Conservation (phyloP, 345 rosid species). For the Raphanus sativus region DNA sequence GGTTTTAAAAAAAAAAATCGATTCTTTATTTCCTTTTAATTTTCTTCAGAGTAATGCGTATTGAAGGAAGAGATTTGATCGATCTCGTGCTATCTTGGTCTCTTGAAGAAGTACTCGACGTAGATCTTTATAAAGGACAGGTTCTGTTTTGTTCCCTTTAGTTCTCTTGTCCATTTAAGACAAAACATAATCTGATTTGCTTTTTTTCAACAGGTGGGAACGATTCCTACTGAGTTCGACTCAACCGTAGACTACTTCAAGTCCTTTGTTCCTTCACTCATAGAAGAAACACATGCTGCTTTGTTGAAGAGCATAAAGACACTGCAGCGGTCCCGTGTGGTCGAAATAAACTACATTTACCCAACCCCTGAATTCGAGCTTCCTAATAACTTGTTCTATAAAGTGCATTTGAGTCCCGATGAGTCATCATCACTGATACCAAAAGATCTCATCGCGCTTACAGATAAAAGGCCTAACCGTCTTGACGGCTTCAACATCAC, state of each 20-base stretch:
- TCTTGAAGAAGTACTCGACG: constrained; percentile 37
- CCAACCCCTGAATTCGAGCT: background rate
- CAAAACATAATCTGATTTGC: background rate
- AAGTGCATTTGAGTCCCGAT: constrained; percentile 20
- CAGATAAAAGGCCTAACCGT: constrained; percentile 38
- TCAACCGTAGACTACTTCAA: constrained; percentile 35
- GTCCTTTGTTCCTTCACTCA: constrained; percentile 38
- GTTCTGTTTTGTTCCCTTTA: constrained; percentile 6
- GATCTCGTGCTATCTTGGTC: constrained; percentile 47
- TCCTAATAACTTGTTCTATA: constrained; percentile 33
- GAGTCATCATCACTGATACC: constrained; percentile 16
- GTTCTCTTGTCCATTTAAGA: background rate
- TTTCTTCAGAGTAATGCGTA: constrained; percentile 21
- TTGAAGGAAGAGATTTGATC: constrained; percentile 28
- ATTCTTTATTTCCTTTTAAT: background rate
- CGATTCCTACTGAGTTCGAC: constrained; percentile 38
- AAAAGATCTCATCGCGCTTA: constrained; percentile 42
- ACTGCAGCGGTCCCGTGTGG: constrained; percentile 18
- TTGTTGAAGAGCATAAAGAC: constrained; percentile 27
- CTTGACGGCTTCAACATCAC: constrained; percentile 35
- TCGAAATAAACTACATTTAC: constrained; percentile 21
- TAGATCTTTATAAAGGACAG: constrained; percentile 40
- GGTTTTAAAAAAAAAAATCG: background rate
- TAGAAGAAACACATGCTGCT: constrained; percentile 44
- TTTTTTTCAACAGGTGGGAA: constrained; percentile 30